These are phyloP conservation scores for Trypanosoma platydactyli DNA, from an alignment of 208 protist species.

Conservation along the genomic window DNA sequence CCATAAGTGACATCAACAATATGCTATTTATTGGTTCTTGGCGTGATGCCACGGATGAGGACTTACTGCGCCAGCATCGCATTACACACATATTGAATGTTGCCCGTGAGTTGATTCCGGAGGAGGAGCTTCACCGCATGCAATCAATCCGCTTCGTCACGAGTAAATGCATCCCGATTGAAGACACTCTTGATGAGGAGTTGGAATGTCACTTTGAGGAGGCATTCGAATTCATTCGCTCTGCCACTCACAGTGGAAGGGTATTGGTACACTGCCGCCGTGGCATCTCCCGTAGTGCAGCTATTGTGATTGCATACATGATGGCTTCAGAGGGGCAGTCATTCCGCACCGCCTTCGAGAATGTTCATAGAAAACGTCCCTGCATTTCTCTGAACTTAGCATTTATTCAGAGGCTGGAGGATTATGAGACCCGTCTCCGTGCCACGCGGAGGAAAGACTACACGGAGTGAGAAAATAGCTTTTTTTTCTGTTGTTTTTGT, in stretches of 20 bases:
- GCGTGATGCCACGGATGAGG: conserved; percentile 61
- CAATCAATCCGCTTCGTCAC: conserved; percentile 34
- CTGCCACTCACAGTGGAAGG: conserved; percentile 30
- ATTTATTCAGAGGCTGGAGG: conserved; percentile 66
- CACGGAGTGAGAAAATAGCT: not conserved
- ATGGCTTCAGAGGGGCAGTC: conserved; percentile 64
- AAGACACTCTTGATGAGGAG: conserved; percentile 67
- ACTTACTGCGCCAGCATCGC: conserved; percentile 38
- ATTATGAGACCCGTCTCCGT: conserved; percentile 28
- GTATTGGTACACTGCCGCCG: conserved; percentile 47
- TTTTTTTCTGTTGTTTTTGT: not conserved
- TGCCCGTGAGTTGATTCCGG: conserved; percentile 57
- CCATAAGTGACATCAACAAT: conserved; percentile 63
- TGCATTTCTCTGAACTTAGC: conserved; percentile 83
- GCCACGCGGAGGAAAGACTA: not conserved
- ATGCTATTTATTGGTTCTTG: conserved; percentile 73
- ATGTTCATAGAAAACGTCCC: conserved; percentile 45
- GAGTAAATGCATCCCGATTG: conserved; percentile 65
- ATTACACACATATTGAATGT: conserved; percentile 85
- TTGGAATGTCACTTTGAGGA: conserved; percentile 50
- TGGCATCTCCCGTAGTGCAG: conserved; percentile 44
- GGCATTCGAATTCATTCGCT: conserved; percentile 72
- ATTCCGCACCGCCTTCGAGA: conserved; percentile 53
- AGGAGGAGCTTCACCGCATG: conserved; percentile 26
- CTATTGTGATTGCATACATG: conserved; percentile 35